Conservation (phyloP, 192 early-diverging fungal genomes). For the Chytriomyces sp. region DNA sequence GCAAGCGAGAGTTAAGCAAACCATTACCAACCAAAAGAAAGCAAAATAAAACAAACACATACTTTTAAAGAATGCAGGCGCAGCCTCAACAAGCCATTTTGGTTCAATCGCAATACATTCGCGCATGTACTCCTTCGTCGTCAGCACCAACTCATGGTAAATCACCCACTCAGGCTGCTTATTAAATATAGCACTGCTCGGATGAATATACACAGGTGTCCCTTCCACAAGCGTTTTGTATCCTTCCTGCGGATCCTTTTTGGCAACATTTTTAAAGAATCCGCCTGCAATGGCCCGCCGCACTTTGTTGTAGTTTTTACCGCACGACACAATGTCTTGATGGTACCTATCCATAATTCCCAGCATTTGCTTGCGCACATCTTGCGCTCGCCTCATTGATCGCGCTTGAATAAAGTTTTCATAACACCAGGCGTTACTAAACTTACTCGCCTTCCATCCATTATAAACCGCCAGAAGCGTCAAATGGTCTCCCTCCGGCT, state of each 20-base stretch:
- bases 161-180: slow-evolving; percentile 95
- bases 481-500: slow-evolving; percentile 97
- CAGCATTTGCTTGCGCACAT: slow-evolving; percentile 93
- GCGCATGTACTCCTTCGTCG: slow-evolving; percentile 91
- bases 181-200: slow-evolving; percentile 94
- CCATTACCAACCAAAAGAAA: too few species aligned
- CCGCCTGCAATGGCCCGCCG: slow-evolving; percentile 88
- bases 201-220: slow-evolving; percentile 97
- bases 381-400: slow-evolving; percentile 91
- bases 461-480: slow-evolving; percentile 96
- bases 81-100: slow-evolving; percentile 94
- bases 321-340: slow-evolving; percentile 94
- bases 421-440: slow-evolving; percentile 93
- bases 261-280: slow-evolving; percentile 95
- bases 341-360: slow-evolving; percentile 90
- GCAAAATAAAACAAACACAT: not conserved
- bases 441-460: slow-evolving; percentile 93
- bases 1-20: too few species aligned
- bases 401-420: slow-evolving; percentile 95
- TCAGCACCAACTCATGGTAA: slow-evolving; percentile 89
- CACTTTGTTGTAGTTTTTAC: slow-evolving; percentile 92
- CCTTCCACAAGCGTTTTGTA: slow-evolving; percentile 99
- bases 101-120: slow-evolving; percentile 88
- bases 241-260: slow-evolving; percentile 98
- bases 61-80: slow-evolving; percentile 96